Conservation (phyloP, 2,329 filamentous ascomycete genomes). For the Fusarium albosuccineum region DNA sequence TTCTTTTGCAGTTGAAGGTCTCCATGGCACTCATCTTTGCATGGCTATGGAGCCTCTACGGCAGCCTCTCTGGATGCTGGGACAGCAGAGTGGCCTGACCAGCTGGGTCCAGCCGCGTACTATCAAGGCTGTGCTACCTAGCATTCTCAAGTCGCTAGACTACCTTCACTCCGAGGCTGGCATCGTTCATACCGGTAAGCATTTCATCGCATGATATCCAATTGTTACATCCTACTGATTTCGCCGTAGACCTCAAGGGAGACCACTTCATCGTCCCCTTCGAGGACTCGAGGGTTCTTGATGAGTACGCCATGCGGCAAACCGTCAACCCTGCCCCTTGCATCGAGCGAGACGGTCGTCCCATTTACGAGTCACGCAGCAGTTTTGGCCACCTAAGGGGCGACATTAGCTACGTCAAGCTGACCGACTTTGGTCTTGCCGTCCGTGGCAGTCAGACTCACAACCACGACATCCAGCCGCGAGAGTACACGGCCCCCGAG, state of each 20-base stretch:
- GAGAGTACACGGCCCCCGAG: conserved; percentile 49
- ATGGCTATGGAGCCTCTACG: conserved; percentile 44
- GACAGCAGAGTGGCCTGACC: conserved; percentile 37
- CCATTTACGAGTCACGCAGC: conserved; percentile 41
- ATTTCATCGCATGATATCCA: too few species aligned
- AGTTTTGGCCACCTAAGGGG: conserved; percentile 43
- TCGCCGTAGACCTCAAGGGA: conserved; percentile 39
- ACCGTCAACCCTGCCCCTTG: conserved; percentile 42
- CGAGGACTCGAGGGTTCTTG: conserved; percentile 39
- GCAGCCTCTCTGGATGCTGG: conserved; percentile 46
- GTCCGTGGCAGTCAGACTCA: conserved; percentile 40
- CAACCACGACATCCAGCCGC: conserved; percentile 47
- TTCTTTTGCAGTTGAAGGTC: conserved; percentile 41
- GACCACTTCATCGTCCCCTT: conserved; percentile 47
- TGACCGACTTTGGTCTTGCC: conserved; percentile 48
- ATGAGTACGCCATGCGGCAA: conserved; percentile 42
- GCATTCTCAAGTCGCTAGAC: conserved; percentile 55
- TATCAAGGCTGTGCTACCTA: conserved; percentile 47
- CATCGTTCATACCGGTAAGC: conserved; percentile 56
- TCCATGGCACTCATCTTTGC: conserved; percentile 37
- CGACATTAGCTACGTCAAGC: conserved; percentile 43
- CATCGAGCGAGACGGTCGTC: conserved; percentile 38
- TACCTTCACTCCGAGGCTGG: conserved; percentile 56
- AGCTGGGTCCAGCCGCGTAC: conserved; percentile 37
- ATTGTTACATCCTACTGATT: neutral